Evolutionary conservation across 148 eudicot species (phyloP), one percentile per base, ranked within the genome.

Genomic region (Diospyros kaki): DNA sequence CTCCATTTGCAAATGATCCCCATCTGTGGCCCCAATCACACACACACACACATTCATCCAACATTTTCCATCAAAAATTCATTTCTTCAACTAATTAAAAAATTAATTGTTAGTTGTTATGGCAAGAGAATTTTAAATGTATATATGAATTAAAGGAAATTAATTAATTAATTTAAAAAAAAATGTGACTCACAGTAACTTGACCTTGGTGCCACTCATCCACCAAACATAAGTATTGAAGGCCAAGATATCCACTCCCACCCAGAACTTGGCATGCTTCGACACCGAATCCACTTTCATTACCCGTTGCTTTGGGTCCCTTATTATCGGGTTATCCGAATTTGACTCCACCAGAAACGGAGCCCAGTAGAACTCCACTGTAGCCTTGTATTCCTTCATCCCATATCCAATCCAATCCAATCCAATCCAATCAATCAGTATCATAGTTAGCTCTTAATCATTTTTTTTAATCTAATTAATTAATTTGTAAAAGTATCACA

Each of bases 191-290:
- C 82, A 95, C 99, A 90, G 68, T 61, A 94, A 81, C 58, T 89
- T 95, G 73, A 87, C 76, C 73, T 76, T 90, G 40, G 83, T 75
- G 72, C 94, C 92, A 84, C 89, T 95, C 93, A 83, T 84, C 99
- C 99, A 95, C 99, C 99, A 95, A 83, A 95, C 94, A 54, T 95
- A 95, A 66, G 97, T 88, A 76, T 91, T 91, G 79, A 95, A 92
- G 39, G 87, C 96, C 71, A 95, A 89, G 66, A 88, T 77, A 61
- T 95, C 99, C 6, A 89, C 96, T 69, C 91, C 86, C 45, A 68
- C 60, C 99, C 99, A 95, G 56, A 85, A 77, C 79, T 88, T 82
- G 81, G 94, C 91, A 81, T 93, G 99, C 75, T 89, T 89, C 1
- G 82, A 81, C 40, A 95, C 85, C 40, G 97, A 82, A 82, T 95